Base-by-base conservation (phyloP, 2,329 filamentous ascomycete species). In the Penicillium expansum region DNA sequence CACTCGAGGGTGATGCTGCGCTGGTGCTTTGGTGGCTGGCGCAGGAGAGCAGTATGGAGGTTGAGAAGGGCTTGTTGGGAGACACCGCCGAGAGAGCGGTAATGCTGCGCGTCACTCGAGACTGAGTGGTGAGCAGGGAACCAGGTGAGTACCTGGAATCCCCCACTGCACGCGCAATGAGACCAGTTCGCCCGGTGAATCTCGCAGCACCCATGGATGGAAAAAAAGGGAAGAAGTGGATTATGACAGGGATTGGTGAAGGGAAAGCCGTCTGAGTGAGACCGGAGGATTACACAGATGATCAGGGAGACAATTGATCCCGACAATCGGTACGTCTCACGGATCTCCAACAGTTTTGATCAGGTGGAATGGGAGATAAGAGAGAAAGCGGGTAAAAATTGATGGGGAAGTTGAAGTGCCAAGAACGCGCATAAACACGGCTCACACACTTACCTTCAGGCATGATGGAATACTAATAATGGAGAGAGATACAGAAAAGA, bases 121-220 rank as follows among this genome's bases (percentile, higher is more conserved):
- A 52, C 37, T 47, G 45, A 51, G 52, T 33, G 35, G 44, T 33
- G 20, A 30, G 44, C 48, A 52, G 52, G 52, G 30, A 49, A 48
- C 51, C 45, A n/a, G 47, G 47, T 35, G 58, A 49, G 22, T 32
- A 52, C 35, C 53, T 41, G 38, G 49, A 44, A n/a, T 48, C 35
- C 44, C 57, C 30, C n/a, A 54, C 39, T 49, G 55, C 53, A 30
- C 55, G 58, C 39, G 56, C 56, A 43, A 65, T 27, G 48, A 59
- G 45, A 42, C 62, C 58, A 37, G 61, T 55, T 52, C 56, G 61
- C 24, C 60, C 47, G 48, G 66, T 48, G 56, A 68, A 60, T 60
- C 62, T 64, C 58, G 64, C 45, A 48, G 61, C 50, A 43, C 51
- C 62, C 68, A 69, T 69, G 50, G 55, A 58, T 50, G n/a, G 37